A percentile compares a stretch with the other conserved stretches of the same genome.
phyloP scores from a whole-genome alignment of 495 filamentous ascomycete species.

The Penicillium herquei region DNA sequence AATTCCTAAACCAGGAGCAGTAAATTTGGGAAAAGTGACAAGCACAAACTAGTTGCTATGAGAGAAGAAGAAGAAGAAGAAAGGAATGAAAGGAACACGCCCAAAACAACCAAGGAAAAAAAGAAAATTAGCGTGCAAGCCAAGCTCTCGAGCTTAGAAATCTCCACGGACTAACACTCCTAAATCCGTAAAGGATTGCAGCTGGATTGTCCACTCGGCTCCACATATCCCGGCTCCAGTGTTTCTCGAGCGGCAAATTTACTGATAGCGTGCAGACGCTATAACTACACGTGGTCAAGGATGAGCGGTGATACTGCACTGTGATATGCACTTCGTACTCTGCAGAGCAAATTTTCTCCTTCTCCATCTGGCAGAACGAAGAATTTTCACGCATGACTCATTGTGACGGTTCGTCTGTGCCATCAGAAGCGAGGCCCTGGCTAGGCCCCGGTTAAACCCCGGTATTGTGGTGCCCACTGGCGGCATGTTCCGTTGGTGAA shows the following conservation, averaged over 20 bases:
- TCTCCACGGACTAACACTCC: background rate
- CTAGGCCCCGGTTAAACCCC: background rate
- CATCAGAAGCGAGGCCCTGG: background rate
- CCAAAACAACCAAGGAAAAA: background rate
- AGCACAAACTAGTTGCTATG: background rate
- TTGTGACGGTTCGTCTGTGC: background rate
- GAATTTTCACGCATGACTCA: background rate
- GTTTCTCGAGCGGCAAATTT: background rate
- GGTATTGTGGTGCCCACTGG: background rate
- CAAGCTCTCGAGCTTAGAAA: background rate
- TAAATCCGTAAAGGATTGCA: conserved; percentile 4
- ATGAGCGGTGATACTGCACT: too few relatives aligned
- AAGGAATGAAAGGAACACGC: background rate
- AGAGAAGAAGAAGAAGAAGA: background rate
- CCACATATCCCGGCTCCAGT: conserved; percentile 1
- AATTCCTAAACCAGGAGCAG: background rate
- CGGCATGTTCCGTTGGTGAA: background rate
- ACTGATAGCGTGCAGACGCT: background rate
- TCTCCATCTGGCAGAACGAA: too few relatives aligned
- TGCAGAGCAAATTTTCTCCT: too few relatives aligned
- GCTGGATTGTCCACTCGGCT: conserved; percentile 5
- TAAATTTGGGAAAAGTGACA: background rate
- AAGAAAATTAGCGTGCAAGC: background rate
- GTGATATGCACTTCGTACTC: too few relatives aligned
- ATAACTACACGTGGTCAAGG: background rate